Base-by-base conservation (phyloP, 1,284 basidiomycete species). In the Ustilago cynodontis region DNA sequence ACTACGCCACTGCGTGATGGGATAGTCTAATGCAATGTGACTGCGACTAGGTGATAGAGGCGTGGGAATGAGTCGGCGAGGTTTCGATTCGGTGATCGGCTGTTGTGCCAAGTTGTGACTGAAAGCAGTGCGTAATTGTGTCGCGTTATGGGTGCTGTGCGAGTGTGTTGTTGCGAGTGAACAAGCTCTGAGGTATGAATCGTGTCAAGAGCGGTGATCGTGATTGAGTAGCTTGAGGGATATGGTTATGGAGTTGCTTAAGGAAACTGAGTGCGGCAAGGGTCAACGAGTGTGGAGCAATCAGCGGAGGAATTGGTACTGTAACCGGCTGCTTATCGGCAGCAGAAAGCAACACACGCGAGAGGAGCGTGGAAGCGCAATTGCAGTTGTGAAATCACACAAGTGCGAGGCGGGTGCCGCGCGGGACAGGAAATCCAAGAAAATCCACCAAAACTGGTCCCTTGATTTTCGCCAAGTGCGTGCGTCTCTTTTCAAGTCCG, bases 401-500 rank as follows among this genome's bases (percentile, higher is more conserved):
- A 22, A 33, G 28, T 31, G n/a, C 28, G 18, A 20, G 7, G 33
- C 52, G 13, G 24, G 39, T 2, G 28, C 11, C 22, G 16, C 8
- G 45, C 45, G 57, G 57, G 57, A 59, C 45, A 49, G 57, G 57
- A 37, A 33, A 33, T 56, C 39, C 16, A 18, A 56, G 37, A 20
- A 39, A 39, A 16, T 39, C 18, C n/a, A n/a, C 9, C 0, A 43
- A 35, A 33, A 28, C 20, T 49, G 57, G 37, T 24, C 58, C 58
- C 58, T 59, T 51, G 37, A 59, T 59, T 52, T 52, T 59, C 37
- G 58, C 33, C 37, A 52, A 52, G 39, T 59, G 58, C 49, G 47
- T n/a, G n/a, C n/a, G n/a, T n/a, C n/a, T 51, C 33, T 31, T 10
- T 9, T 24, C 35, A 33, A 33, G 31, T 39, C 26, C 16, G 39